These are phyloP conservation scores for Erucastrum elatum DNA, from an alignment of 345 rosid genomes.

Conservation along the genomic window DNA sequence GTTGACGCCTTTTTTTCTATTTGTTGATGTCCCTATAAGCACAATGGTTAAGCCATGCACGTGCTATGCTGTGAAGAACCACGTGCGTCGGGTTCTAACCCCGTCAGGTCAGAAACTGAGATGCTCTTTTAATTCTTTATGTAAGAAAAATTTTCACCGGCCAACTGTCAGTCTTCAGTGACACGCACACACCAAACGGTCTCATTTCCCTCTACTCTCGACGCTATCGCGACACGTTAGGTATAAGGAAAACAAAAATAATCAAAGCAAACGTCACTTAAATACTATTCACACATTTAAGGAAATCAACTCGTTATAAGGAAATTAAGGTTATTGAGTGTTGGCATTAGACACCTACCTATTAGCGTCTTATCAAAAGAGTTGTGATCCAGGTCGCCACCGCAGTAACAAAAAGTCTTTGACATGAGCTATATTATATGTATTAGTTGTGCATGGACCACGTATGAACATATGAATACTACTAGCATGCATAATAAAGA, in stretches of 20 bases:
- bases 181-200: conserved; percentile 23
- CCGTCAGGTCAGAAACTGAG: conserved; percentile 15
- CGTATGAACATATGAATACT: not conserved
- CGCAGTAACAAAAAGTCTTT: not conserved
- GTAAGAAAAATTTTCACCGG: conserved; percentile 12
- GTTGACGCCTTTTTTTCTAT: conserved; percentile 25
- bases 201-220: conserved; percentile 4
- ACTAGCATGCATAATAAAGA: not conserved
- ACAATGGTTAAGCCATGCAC: conserved; percentile 31
- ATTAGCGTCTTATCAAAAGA: too few relatives aligned
- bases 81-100: conserved; percentile 19
- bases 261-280: not conserved
- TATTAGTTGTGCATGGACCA: not conserved
- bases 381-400: too few relatives aligned
- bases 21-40: conserved; percentile 10
- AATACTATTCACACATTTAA: not conserved
- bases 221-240: not conserved
- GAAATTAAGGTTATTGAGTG: not conserved
- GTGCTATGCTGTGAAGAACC: conserved; percentile 24
- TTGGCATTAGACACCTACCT: not conserved
- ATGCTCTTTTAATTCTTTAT: conserved; percentile 21
- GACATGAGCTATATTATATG: not conserved
- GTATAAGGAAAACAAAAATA: not conserved
- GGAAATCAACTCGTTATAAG: not conserved
- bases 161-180: conserved; percentile 24